A percentile compares a stretch with the other conserved stretches of the same genome.
Evolutionary conservation across 2,329 filamentous ascomycete genomes (phyloP).

Genomic region (Huntiella moniliformis): DNA sequence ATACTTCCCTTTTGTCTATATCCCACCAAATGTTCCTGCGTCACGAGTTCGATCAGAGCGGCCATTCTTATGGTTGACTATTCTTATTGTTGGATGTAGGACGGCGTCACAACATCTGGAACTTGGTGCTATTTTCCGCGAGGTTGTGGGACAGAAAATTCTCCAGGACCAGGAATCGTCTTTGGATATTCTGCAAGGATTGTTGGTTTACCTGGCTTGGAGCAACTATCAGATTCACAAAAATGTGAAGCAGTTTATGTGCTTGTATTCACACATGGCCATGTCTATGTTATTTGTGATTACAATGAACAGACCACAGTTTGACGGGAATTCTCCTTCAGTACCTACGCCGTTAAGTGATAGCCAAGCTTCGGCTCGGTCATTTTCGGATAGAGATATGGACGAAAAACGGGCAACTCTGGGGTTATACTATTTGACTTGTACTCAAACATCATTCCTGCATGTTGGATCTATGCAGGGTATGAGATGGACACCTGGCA

Average conservation of each 20-base stretch:
- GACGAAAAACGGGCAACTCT: slow-evolving; percentile 10
- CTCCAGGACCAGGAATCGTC: slow-evolving; percentile 15
- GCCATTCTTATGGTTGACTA: slow-evolving; percentile 22
- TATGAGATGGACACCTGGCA: slow-evolving; percentile 33
- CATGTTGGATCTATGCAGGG: slow-evolving; percentile 20
- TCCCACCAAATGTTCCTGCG: slow-evolving; percentile 13
- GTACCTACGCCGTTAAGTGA: background rate
- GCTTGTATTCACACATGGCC: slow-evolving; percentile 8
- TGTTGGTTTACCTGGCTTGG: slow-evolving; percentile 17
- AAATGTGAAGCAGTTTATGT: slow-evolving; percentile 2
- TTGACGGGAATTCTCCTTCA: slow-evolving; percentile 1
- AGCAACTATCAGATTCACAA: slow-evolving; percentile 13
- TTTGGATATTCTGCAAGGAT: slow-evolving; percentile 16
- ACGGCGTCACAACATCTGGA: slow-evolving; percentile 14
- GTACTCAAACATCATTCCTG: slow-evolving; percentile 12
- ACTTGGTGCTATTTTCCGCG: slow-evolving; percentile 15
- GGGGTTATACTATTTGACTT: slow-evolving; percentile 15
- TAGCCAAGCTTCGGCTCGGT: background rate
- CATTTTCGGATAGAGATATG: slow-evolving; percentile 11
- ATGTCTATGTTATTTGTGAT: slow-evolving; percentile 8
- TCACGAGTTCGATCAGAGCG: slow-evolving; percentile 16
- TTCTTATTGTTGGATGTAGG: slow-evolving; percentile 18
- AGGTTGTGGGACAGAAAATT: slow-evolving; percentile 15
- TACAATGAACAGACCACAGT: slow-evolving; percentile 8
- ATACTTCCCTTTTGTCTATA: slow-evolving; percentile 17